Conservation (phyloP, 352 stramenopile species). For the Globisporangium echinulatum region DNA sequence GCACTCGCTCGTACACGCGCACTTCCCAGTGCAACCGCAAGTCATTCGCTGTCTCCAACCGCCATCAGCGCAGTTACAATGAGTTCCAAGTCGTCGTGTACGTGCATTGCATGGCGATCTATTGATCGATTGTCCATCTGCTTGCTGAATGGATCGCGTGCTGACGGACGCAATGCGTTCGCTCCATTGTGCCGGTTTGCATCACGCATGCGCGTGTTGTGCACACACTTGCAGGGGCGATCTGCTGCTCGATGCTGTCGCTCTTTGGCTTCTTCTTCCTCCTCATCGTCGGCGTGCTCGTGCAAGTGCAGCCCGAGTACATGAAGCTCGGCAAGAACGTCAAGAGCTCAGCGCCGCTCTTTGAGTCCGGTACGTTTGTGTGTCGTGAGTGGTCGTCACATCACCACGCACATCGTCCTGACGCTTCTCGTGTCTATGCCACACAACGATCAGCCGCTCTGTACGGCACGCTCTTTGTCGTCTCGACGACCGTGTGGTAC, state of each 20-base stretch:
- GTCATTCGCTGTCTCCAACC: neutral
- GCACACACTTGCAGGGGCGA: constrained; percentile 28
- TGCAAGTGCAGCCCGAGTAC: constrained; percentile 77
- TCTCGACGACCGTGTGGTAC: constrained; percentile 61
- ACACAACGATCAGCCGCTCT: constrained; percentile 30
- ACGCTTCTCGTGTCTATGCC: neutral
- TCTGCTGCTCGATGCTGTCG: constrained; percentile 73
- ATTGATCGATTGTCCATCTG: neutral
- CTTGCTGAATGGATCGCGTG: no score
- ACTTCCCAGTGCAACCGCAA: neutral
- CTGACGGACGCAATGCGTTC: neutral
- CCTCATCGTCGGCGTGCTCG: constrained; percentile 46
- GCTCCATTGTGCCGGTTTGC: neutral
- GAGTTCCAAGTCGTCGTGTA: constrained; percentile 35
- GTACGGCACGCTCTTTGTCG: constrained; percentile 66
- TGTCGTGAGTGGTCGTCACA: neutral
- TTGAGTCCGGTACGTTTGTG: constrained; percentile 38
- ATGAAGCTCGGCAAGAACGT: constrained; percentile 79
- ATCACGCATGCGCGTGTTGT: neutral
- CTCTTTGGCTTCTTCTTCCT: constrained; percentile 76
- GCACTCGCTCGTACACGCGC: neutral
- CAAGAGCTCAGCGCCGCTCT: constrained; percentile 50
- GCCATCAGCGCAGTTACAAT: constrained; percentile 11
- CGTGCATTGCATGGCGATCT: neutral
- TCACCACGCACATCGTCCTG: neutral